Base-by-base conservation (phyloP, 495 filamentous ascomycete genomes). In the Parachaetomium inaequale region DNA sequence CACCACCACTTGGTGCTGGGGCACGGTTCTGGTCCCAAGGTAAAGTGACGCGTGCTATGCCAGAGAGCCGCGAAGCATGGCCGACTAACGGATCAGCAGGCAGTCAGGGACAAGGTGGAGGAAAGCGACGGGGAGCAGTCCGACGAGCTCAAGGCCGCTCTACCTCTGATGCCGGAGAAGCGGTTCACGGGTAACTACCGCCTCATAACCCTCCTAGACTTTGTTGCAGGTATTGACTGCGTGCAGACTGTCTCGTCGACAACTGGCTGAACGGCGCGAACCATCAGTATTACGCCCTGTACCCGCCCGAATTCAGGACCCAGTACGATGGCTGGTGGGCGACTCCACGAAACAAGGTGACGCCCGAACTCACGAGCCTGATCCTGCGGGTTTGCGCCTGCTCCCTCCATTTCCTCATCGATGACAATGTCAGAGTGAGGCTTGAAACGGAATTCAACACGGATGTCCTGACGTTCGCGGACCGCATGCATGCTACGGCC, bases 361-460 rank as follows among this genome's bases (percentile, higher is more conserved):
- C 75, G 7, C 68, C 78, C 1, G 78, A 75, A 57, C 74, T 82
- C 46, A 85, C 81, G 12, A 79, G 78, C 64, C 67, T 85, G 45
- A 71, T 84, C n/a, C 64, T 82, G 7, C 74, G 79, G 10, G 75
- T 85, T 7, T 81, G 78, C 63, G 78, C 82, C n/a, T 81, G 79
- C 46, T 77, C 81, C 0, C 65, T 72, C 4, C 78, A 79, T 49
- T 81, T 77, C 56, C 70, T 82, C 28, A 21, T 70, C n/a, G 72
- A 74, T 21, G 55, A 63, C 17, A 55, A 66, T 11, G 66, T 75
- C 40, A 69, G 70, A 32, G 68, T 73, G 36, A 80, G 73, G 58
- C 70, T 85, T 7, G 81, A 82, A 58, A 69, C 71, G 7, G 80
- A 83, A 54, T 63, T 85, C 15, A 74, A 72, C 15, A 72, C 71